Evolutionary conservation across 2,329 filamentous ascomycete species (phyloP), one percentile per base, ranked within the genome.

Genomic region (Sphaerulina musiva): DNA sequence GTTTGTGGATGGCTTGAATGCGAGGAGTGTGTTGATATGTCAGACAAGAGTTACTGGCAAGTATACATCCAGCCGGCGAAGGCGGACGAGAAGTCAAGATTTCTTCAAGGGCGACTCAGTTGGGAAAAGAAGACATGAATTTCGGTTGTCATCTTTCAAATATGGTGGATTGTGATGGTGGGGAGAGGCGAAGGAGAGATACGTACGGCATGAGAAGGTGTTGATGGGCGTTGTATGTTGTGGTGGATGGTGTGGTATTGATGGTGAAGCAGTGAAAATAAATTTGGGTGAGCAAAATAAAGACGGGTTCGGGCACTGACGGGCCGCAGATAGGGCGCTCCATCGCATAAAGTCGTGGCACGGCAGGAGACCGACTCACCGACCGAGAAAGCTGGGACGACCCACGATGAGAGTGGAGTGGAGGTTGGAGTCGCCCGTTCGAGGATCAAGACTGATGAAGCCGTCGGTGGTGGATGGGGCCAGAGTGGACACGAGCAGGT

Each of bases 31-130:
- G 34, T 14, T 48, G 20, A 62, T 62, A 62, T 64, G 74, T 89
- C 86, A 89, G 86, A 87, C 83, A 83, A 80, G 76, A 74, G 78
- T 85, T 90, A 90, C 87, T 91, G 87, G 87, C 87, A 87, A 90
- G 87, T 90, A 90, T 70, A 85, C 87, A 88, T 84, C 82, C 79
- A 69, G 72, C 77, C 76, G 77, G 79, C 75, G 75, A 76, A 74
- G 73, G 74, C 74, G 76, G 82, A 84, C 84, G 82, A 77, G 80
- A 76, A 53, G 85, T 80, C 80, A 78, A 76, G 76, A 69, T 76
- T 84, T 88, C 84, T 82, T 89, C 87, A 91, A 85, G 84, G 85
- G 83, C 87, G 87, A 89, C 80, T 91, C 85, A 76, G 85, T 79
- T 84, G 80, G 85, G 85, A 87, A 89, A 90, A 89, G 86, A 90